These are phyloP conservation scores for Magnusiomyces fungicola DNA, from an alignment of 1,139 yeast genomes.

Conservation along the genomic window DNA sequence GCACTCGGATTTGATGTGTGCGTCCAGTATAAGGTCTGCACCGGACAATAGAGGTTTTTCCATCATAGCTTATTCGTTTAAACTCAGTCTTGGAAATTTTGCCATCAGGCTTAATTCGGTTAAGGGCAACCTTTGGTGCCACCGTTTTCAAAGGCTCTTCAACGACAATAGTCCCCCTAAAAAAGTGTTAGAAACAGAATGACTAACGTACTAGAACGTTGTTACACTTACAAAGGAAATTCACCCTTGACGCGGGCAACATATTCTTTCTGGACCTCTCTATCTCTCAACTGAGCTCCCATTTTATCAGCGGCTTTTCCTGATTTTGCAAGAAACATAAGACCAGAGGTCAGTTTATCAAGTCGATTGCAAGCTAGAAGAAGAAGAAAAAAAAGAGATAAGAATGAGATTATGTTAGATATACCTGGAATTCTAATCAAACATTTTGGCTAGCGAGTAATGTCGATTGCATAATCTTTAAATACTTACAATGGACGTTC, in stretches of 20 bases:
- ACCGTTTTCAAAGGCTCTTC: conserved; percentile 65
- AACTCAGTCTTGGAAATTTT: conserved; percentile 49
- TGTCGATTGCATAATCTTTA: background rate
- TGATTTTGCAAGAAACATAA: conserved; percentile 86
- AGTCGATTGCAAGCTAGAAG: conserved; percentile 68
- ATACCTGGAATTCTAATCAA: no score
- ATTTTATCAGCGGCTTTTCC: conserved; percentile 73
- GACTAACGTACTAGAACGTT: no score
- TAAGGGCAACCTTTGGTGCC: conserved; percentile 73
- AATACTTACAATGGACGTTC: conserved; percentile 49
- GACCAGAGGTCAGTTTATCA: conserved; percentile 87
- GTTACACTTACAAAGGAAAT: conserved; percentile 46
- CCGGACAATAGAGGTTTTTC: conserved; percentile 59
- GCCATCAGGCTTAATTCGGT: conserved; percentile 59
- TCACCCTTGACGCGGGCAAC: conserved; percentile 82
- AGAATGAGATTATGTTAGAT: background rate
- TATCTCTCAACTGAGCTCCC: conserved; percentile 64
- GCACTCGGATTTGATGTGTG: conserved; percentile 92
- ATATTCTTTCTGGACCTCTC: conserved; percentile 75
- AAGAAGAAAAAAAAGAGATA: background rate
- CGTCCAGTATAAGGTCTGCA: conserved; percentile 88
- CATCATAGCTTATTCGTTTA: conserved; percentile 53
- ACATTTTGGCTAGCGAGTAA: no score
- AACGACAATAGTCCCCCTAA: conserved; percentile 41
- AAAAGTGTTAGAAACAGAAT: conserved; percentile 3